These are phyloP conservation scores for Trametes cingulata DNA, from an alignment of 768 basidiomycete genomes.

Conservation along the genomic window DNA sequence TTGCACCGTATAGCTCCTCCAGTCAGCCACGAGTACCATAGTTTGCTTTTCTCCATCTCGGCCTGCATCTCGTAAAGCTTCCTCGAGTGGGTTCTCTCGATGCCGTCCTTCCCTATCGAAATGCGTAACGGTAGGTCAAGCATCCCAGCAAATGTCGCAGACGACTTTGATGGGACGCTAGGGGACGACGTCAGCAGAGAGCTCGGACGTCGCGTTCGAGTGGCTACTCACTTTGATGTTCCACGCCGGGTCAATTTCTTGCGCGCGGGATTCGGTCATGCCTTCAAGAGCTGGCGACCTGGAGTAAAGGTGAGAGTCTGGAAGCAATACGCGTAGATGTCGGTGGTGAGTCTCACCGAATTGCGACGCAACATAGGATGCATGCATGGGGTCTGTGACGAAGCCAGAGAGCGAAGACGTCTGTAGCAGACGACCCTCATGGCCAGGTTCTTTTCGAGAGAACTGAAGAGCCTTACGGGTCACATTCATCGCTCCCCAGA, in stretches of 20 bases:
- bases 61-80: constrained; percentile 2
- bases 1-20: no score
- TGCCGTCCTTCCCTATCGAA: constrained; percentile 14
- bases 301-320: no score
- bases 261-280: constrained; percentile 27
- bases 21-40: constrained; percentile 12
- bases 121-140: constrained; percentile 25
- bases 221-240: constrained; percentile 33
- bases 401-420: constrained; percentile 33
- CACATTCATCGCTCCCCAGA: constrained; percentile 33
- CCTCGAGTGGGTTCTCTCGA: not conserved
- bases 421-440: constrained; percentile 40
- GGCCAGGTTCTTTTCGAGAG: constrained; percentile 37
- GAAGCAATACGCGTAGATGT: no score
- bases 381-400: not conserved
- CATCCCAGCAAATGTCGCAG: constrained; percentile 18
- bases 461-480: constrained; percentile 34
- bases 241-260: constrained; percentile 39
- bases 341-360: not conserved
- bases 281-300: constrained; percentile 34
- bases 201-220: no score
- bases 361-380: constrained; percentile 19
- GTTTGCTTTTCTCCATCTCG: constrained; percentile 18
- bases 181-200: not conserved
- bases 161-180: constrained; percentile 16